Evolutionary conservation across 805 yeast genomes (phyloP).

Genomic region (Lachancea kluyveri): DNA sequence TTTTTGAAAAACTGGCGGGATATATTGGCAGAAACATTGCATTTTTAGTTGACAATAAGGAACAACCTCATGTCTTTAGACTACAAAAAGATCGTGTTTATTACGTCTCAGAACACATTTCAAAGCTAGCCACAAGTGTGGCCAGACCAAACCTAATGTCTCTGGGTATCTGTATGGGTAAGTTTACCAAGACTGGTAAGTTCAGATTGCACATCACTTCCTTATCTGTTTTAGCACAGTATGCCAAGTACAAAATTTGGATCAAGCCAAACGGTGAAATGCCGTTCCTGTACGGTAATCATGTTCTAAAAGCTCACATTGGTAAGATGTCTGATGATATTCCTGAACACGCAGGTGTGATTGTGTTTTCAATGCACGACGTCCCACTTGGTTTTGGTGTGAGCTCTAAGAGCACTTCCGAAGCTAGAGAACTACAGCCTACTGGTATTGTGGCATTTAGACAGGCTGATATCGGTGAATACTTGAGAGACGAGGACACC

Average conservation of each 20-base stretch:
- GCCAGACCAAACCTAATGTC: conserved; percentile 90
- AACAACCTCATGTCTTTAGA: conserved; percentile 87
- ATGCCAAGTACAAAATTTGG: conserved; percentile 93
- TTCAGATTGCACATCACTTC: conserved; percentile 94
- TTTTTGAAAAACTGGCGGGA: conserved; percentile 92
- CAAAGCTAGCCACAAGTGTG: conserved; percentile 84
- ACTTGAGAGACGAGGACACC: conserved; percentile 95
- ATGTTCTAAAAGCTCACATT: conserved; percentile 90
- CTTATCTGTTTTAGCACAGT: conserved; percentile 70
- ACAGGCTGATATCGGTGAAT: conserved; percentile 97
- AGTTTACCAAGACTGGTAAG: conserved; percentile 96
- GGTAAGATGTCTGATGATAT: conserved; percentile 97
- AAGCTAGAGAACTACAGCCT: conserved; percentile 83
- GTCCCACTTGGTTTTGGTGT: conserved; percentile 95
- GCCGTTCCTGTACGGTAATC: conserved; percentile 97
- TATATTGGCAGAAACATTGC: conserved; percentile 96
- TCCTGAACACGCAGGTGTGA: conserved; percentile 96
- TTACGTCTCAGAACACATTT: conserved; percentile 76
- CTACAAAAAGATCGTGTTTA: conserved; percentile 95
- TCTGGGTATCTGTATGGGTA: conserved; percentile 88
- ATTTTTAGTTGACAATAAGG: conserved; percentile 70
- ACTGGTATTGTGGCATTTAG: conserved; percentile 92
- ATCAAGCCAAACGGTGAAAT: conserved; percentile 95
- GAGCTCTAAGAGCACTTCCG: conserved; percentile 84
- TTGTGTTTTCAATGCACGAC: conserved; percentile 87